Evolutionary conservation across 306 rosid genomes (phyloP).

Genomic region (Erythrophleum fordii): DNA sequence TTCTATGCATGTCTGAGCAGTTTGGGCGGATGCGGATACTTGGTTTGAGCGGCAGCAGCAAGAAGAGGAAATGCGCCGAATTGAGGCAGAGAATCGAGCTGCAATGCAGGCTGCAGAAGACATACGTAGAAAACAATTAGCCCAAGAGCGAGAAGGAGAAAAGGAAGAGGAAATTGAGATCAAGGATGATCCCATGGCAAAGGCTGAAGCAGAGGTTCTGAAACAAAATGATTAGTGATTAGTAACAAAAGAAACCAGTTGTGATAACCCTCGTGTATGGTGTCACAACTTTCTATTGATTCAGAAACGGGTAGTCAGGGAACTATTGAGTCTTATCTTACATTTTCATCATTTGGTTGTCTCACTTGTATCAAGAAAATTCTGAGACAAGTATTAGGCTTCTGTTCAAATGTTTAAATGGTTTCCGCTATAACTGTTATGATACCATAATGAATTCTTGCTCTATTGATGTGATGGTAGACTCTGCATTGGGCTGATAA

Average conservation of each 20-base stretch:
- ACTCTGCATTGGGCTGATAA: background rate
- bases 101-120: conserved; percentile 93
- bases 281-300: conserved; percentile 10
- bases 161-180: conserved; percentile 72
- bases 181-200: conserved; percentile 81
- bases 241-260: background rate
- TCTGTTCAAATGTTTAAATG: background rate
- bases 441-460: background rate
- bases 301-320: background rate
- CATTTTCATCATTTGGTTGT: background rate
- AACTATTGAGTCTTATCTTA: background rate
- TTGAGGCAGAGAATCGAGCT: conserved; percentile 84
- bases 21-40: conserved; percentile 99
- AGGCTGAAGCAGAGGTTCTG: conserved; percentile 80
- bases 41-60: conserved; percentile 99
- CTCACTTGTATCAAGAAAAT: conserved; percentile 23
- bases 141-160: conserved; percentile 83
- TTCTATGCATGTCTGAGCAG: conserved; percentile 42
- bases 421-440: too few species aligned
- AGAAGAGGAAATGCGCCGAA: conserved; percentile 88
- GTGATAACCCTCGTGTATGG: too few species aligned
- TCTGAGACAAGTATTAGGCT: background rate
- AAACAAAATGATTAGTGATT: conserved; percentile 39
- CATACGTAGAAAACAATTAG: conserved; percentile 72
- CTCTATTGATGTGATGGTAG: background rate